Conservation (phyloP, 106 monocot genomes). For the Cymbidium sinense region DNA sequence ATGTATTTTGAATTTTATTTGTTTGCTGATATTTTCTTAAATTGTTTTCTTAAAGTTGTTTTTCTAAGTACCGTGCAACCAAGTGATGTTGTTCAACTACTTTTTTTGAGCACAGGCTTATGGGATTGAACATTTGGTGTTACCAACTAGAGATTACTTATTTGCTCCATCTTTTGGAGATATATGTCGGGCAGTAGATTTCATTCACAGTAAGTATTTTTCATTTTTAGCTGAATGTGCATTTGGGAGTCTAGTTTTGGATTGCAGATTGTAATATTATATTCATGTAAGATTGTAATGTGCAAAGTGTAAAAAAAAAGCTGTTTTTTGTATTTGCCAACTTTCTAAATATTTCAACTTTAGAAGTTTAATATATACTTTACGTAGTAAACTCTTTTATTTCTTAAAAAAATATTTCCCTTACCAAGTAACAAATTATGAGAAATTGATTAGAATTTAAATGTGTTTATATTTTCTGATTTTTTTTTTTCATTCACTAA, state of each 20-base stretch:
- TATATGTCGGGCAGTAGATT: slow-evolving; percentile 83
- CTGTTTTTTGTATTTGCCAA: not conserved
- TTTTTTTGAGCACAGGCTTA: slow-evolving; percentile 34
- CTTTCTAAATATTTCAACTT: not conserved
- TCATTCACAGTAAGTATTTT: slow-evolving; percentile 56
- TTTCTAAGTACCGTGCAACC: not conserved
- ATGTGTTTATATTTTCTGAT: not conserved
- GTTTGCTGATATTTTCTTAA: not conserved
- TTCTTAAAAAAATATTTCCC: not conserved
- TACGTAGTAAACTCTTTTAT: not conserved
- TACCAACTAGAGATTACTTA: slow-evolving; percentile 95
- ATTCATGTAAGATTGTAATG: not conserved
- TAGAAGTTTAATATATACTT: not conserved
- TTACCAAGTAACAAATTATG: not conserved
- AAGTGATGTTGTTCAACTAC: not conserved
- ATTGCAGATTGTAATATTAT: not conserved
- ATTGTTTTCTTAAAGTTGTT: too few species aligned
- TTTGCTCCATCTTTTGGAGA: slow-evolving; percentile 78
- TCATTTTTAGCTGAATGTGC: slow-evolving; percentile 3
- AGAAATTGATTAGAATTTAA: not conserved
- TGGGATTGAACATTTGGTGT: slow-evolving; percentile 84
- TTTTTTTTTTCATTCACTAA: not conserved
- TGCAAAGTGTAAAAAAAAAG: not conserved
- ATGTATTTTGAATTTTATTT: not conserved
- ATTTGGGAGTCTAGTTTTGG: not conserved